Evolutionary conservation across 495 filamentous ascomycete genomes (phyloP).

Genomic region (Penicillium pulvis): DNA sequence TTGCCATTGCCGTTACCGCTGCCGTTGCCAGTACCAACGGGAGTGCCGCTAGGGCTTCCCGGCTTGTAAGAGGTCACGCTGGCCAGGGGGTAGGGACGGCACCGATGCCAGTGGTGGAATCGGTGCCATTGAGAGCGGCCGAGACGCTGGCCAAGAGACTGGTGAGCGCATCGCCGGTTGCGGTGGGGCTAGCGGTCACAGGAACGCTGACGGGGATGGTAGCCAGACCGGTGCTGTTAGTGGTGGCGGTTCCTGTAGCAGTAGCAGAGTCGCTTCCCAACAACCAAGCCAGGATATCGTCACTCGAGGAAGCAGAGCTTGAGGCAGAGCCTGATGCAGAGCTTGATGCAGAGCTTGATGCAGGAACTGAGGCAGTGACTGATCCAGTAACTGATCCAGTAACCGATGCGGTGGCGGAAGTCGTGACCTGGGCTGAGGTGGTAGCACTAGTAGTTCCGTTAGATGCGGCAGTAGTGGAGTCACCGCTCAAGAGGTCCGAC

Average conservation of each 20-base stretch:
- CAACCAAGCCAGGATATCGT: conserved; percentile 3
- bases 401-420: conserved; percentile 11
- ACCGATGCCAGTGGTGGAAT: conserved; percentile 18
- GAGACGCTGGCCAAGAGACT: conserved; percentile 10
- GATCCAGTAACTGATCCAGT: no score
- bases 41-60: conserved; percentile 14
- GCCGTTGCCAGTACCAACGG: conserved; percentile 11
- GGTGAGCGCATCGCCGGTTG: conserved; percentile 12
- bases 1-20: not conserved
- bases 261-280: conserved; percentile 1
- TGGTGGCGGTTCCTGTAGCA: conserved; percentile 3
- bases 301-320: conserved; percentile 1
- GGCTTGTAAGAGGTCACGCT: conserved; percentile 16
- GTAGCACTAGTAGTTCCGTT: conserved; percentile 12
- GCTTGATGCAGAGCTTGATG: not conserved
- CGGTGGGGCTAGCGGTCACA: conserved; percentile 19
- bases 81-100: conserved; percentile 17
- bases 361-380: not conserved
- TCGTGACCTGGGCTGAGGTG: conserved; percentile 1
- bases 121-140: conserved; percentile 14
- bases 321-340: not conserved
- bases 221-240: conserved; percentile 9
- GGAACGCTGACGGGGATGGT: conserved; percentile 33
- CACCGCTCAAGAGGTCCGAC: conserved; percentile 8
- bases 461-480: conserved; percentile 10